Base-by-base conservation (phyloP, 768 basidiomycete genomes). In the Boletus fagicola region DNA sequence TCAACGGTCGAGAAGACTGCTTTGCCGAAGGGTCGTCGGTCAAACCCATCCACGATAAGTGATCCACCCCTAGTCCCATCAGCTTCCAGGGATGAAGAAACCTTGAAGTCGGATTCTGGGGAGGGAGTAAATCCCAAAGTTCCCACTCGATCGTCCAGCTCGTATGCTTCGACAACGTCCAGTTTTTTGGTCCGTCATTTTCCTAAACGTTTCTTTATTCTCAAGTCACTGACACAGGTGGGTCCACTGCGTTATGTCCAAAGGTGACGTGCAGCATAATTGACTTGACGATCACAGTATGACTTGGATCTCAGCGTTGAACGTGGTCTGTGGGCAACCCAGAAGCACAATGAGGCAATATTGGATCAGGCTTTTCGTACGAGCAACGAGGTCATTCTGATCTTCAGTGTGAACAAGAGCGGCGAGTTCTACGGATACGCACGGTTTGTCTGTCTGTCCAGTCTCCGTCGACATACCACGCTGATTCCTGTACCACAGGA, bases 381-480 rank as follows among this genome's bases (percentile, higher is more conserved):
- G 3, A 88, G 88, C 60, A 80, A 83, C 61, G 90, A 95, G 26
- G 95, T 98, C 4, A 90, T 80, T 65, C 80, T 98, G 44, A 85
- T 98, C 56, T 98, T 98, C 64, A 83, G 94, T 36, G 96, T 91
- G 18, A 98, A 98, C 74, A 92, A 89, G 69, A 90, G 89, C 55
- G 94, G 96, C 36, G 92, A 93, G 70, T 98, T 97, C 68, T 97
- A 89, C 65, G 95, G 95, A 22, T 95, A 92, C 68, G 94, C 92
- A 12, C 84, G 81, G 86, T 93, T 72, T 58, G 67, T 62, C 47
- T 28, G 24, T 13, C 26, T 7, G 77, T 15, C 35, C 74, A 31
- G 16, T 26, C 18, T 36, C 22, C 8, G 20, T 44, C 16, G 20
- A 30, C 13, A 48, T 11, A 16, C 45, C n/a, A 20, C 38, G 11